phyloP scores from a whole-genome alignment of 805 yeast species.

The Saturnispora zaruensis region DNA sequence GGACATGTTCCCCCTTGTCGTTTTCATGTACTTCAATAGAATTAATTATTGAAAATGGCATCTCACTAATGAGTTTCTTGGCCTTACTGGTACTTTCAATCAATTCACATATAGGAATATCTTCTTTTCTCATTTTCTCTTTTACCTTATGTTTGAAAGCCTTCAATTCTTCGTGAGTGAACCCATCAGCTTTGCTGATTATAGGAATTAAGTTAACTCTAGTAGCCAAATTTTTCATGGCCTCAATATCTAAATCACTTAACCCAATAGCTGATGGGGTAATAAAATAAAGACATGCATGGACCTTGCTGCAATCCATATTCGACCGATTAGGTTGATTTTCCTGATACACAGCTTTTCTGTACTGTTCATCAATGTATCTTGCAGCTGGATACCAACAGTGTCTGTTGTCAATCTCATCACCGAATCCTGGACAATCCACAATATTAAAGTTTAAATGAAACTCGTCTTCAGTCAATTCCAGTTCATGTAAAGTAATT shows the following conservation, averaged over 20 bases:
- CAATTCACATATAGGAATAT: constrained; percentile 51
- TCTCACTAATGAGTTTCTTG: constrained; percentile 30
- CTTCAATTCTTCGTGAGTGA: constrained; percentile 47
- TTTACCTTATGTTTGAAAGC: constrained; percentile 47
- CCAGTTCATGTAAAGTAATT: constrained; percentile 34
- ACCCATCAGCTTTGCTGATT: constrained; percentile 71
- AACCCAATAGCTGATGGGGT: constrained; percentile 58
- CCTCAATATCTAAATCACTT: constrained; percentile 58
- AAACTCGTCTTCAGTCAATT: constrained; percentile 52
- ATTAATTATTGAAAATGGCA: constrained; percentile 70
- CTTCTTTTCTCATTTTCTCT: constrained; percentile 41
- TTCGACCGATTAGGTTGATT: constrained; percentile 57
- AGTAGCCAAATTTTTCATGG: constrained; percentile 60
- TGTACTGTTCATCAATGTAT: constrained; percentile 75
- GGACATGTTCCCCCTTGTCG: constrained; percentile 40
- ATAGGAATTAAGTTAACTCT: constrained; percentile 79
- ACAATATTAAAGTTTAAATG: constrained; percentile 50
- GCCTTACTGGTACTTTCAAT: constrained; percentile 29
- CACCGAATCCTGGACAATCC: constrained; percentile 77
- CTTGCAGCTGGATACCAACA: constrained; percentile 63
- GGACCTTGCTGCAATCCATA: constrained; percentile 60
- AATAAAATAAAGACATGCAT: constrained; percentile 78
- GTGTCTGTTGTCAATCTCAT: constrained; percentile 51
- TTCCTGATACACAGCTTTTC: constrained; percentile 60
- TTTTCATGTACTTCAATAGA: constrained; percentile 43